A percentile compares a stretch with the other conserved stretches of the same genome.
Conservation (phyloP, 2,329 filamentous ascomycete genomes). For the Tolypocladium capitatum region DNA sequence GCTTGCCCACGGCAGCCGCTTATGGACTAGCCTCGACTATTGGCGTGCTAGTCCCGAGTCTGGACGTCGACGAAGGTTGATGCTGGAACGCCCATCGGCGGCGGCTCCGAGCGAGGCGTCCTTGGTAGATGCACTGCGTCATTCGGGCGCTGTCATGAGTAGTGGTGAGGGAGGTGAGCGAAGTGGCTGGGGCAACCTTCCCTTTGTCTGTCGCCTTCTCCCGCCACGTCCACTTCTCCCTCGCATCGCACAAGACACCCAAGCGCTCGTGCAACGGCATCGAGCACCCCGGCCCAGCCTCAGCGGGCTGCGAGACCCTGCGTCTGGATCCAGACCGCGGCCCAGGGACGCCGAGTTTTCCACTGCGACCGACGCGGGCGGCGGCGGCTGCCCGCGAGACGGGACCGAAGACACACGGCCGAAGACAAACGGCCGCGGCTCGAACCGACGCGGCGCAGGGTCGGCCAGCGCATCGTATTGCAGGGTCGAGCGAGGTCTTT, state of each 20-base stretch:
- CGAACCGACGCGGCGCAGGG: neutral
- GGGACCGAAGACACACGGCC: no score
- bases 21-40: no score
- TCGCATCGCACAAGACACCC: neutral
- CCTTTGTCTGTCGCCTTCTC: neutral
- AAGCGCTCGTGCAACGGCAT: neutral
- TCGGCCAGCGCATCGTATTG: neutral
- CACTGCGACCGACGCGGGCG: neutral
- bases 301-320: neutral
- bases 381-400: neutral
- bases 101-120: no score
- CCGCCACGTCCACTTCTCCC: neutral
- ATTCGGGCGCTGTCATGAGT: neutral
- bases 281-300: neutral
- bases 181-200: neutral
- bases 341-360: neutral
- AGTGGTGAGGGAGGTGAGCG: neutral
- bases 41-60: no score
- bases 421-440: neutral
- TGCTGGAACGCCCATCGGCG: no score
- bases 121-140: no score
- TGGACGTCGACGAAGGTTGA: no score
- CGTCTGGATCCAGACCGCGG: neutral
- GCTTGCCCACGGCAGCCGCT: no score
- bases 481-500: neutral